phyloP scores from a whole-genome alignment of 345 rosid genomes.

The Mallotus nudiflorus region DNA sequence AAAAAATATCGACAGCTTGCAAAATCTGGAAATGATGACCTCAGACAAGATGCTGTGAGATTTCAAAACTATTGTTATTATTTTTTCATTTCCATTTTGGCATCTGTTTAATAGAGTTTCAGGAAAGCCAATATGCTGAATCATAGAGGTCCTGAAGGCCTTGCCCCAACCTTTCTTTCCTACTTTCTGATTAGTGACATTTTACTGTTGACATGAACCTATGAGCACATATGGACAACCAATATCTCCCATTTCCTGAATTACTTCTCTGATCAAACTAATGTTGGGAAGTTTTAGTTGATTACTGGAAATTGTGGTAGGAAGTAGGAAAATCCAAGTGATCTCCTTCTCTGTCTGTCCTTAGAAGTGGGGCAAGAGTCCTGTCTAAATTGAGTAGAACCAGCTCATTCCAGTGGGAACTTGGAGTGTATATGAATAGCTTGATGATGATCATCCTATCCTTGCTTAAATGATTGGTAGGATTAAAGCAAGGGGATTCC shows the following conservation, averaged over 20 bases:
- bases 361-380: background rate
- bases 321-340: too few relatives aligned
- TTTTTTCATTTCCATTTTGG: background rate
- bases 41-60: slow-evolving; percentile 98
- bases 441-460: background rate
- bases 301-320: too few relatives aligned
- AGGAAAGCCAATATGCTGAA: background rate
- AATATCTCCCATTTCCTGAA: background rate
- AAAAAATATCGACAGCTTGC: slow-evolving; percentile 85
- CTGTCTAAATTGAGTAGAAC: background rate
- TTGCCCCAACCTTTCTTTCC: background rate
- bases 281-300: too few relatives aligned
- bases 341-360: too few relatives aligned
- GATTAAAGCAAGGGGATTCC: background rate
- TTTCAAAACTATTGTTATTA: slow-evolving; percentile 3
- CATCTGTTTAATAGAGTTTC: background rate
- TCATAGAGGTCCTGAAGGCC: background rate
- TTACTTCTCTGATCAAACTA: background rate
- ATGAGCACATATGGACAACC: background rate
- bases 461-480: background rate
- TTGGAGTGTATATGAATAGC: background rate
- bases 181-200: background rate
- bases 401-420: background rate
- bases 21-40: slow-evolving; percentile 97
- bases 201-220: background rate